Conservation (phyloP, 2,329 filamentous ascomycete genomes). For the Fusarium sp. region DNA sequence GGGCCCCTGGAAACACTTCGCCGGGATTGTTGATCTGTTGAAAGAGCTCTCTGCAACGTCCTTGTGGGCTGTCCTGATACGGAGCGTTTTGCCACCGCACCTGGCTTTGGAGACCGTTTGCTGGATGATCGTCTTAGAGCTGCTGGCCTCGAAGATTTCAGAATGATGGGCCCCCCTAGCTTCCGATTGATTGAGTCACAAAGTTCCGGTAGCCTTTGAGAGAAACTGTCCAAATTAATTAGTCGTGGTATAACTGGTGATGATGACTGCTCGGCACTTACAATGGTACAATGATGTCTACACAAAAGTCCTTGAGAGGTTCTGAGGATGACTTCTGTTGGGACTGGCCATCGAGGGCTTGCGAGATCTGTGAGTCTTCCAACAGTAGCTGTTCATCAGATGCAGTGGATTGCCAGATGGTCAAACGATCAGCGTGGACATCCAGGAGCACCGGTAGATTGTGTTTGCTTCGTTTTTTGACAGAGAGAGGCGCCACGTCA, state of each 20-base stretch:
- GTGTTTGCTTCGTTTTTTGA: constrained; percentile 70
- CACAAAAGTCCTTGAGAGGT: constrained; percentile 78
- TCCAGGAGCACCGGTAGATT: constrained; percentile 75
- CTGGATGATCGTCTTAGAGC: constrained; percentile 55
- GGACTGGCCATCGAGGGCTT: constrained; percentile 50
- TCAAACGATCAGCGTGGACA: constrained; percentile 79
- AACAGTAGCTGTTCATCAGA: constrained; percentile 66
- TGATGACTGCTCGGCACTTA: constrained; percentile 54
- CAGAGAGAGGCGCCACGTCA: constrained; percentile 40
- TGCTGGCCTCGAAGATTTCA: constrained; percentile 65
- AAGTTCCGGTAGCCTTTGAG: constrained; percentile 77
- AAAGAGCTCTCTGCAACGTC: constrained; percentile 72
- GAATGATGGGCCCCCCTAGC: constrained; percentile 75
- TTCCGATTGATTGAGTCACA: constrained; percentile 79
- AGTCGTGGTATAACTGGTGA: constrained; percentile 42
- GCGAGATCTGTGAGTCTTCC: constrained; percentile 59
- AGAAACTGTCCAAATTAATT: constrained; percentile 68
- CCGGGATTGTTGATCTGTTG: constrained; percentile 65
- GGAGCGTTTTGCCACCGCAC: constrained; percentile 62
- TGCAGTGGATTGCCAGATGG: constrained; percentile 85
- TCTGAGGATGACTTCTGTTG: constrained; percentile 63
- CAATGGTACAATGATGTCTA: constrained; percentile 85
- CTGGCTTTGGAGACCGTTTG: constrained; percentile 62
- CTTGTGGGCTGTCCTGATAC: constrained; percentile 56
- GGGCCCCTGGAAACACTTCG: constrained; percentile 68